Base-by-base conservation (phyloP, 2,329 filamentous ascomycete species). In the Fusarium lateritium region DNA sequence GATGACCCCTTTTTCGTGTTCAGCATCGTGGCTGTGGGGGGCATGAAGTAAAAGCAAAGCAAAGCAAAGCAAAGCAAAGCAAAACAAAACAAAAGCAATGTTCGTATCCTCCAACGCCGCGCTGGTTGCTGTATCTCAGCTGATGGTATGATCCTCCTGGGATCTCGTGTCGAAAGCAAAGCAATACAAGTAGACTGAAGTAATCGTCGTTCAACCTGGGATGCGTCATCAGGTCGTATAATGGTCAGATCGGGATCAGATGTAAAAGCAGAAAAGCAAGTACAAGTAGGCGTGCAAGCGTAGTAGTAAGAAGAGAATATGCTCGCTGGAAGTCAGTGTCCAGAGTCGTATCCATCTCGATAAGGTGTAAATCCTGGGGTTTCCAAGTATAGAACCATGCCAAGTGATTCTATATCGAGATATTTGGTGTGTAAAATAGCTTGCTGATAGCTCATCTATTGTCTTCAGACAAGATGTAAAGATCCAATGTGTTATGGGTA, bases 391-490 rank as follows among this genome's bases (percentile, higher is more conserved):
- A 59, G 34, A 56, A n/a, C 26, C 19, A 28, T 24, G 21, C 19
- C 5, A 19, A 40, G 26, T 33, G 17, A 19, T 21, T 56, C 3
- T 11, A 19, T 39, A 14, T 13, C 7, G 33, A 22, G 11, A 7
- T 19, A 13, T 22, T 31, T n/a, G 24, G 22, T 21, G 31, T 40
- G 22, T 40, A 31, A 36, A 14, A 4, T 24, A 11, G 5, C 17
- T 13, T 28, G 28, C 11, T 6, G 6, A n/a, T 9, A 44, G 22
- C 8, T 3, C 3, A 22, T 56, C 14, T 36, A 14, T 28, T 14
- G 40, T 28, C 11, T 60, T 11, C 21, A 24, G 46, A 14, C 51
- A 56, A 56, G 22, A 49, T 24, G 26, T 31, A 43, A 43, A 11
- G n/a, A 40, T 40, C 34, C 45, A 36, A 63, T 26, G 38, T 19